These are phyloP conservation scores for Nicotiana rustica DNA, from an alignment of 305 asterid species.

Conservation along the genomic window DNA sequence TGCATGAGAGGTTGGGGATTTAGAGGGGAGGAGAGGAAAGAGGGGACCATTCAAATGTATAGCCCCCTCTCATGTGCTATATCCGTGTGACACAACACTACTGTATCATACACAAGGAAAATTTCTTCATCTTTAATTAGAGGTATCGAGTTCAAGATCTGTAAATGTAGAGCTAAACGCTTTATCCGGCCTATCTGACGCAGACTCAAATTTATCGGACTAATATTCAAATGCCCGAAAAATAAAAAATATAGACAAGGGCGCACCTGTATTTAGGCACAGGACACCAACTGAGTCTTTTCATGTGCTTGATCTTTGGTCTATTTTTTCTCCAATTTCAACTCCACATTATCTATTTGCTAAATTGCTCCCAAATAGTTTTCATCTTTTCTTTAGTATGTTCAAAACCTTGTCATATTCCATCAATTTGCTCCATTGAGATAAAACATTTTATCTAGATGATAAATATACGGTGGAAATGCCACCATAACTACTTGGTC, in stretches of 20 bases:
- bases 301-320: background rate
- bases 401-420: conserved; percentile 43
- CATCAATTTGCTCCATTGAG: conserved; percentile 35
- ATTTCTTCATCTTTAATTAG: background rate
- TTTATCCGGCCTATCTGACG: no score
- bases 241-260: no score
- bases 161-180: background rate
- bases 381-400: background rate
- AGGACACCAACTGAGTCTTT: background rate
- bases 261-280: background rate
- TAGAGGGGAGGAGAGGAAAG: background rate
- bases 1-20: background rate
- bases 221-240: background rate
- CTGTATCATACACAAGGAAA: background rate
- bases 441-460: conserved; percentile 27
- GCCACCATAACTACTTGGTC: background rate
- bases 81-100: background rate
- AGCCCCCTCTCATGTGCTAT: background rate
- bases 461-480: conserved; percentile 25
- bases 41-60: background rate
- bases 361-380: background rate
- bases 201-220: no score
- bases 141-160: background rate
- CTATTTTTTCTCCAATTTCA: conserved; percentile 2
- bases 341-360: background rate